phyloP scores from a whole-genome alignment of 352 stramenopile species.

The Phytopythium ostracodes region DNA sequence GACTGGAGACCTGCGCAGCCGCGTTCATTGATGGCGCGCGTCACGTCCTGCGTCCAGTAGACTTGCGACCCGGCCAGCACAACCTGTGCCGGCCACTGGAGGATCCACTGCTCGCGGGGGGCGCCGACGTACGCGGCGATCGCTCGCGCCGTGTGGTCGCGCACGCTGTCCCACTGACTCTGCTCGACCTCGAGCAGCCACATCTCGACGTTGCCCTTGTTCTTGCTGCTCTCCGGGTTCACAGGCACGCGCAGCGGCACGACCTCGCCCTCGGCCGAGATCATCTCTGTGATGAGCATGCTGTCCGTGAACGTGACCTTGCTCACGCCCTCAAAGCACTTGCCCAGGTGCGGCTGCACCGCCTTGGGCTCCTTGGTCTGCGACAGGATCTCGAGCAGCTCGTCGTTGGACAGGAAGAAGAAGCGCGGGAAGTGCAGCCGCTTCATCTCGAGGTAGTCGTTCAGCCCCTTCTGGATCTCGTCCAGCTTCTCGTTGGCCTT shows the following conservation, averaged over 20 bases:
- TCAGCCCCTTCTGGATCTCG: conserved; percentile 93
- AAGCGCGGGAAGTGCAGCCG: conserved; percentile 91
- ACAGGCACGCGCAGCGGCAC: conserved; percentile 82
- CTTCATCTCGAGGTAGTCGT: conserved; percentile 94
- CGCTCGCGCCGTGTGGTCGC: conserved; percentile 87
- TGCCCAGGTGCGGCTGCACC: conserved; percentile 89
- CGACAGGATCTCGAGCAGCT: conserved; percentile 91
- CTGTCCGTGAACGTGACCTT: conserved; percentile 89
- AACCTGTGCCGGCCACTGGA: conserved; percentile 93
- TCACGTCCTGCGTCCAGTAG: conserved; percentile 94
- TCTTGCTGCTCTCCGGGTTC: conserved; percentile 88
- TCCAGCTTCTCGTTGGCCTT: conserved; percentile 93
- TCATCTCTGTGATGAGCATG: conserved; percentile 91
- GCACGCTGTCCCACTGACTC: conserved; percentile 90
- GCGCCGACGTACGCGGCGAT: conserved; percentile 83
- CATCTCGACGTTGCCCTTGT: conserved; percentile 95
- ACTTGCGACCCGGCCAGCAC: conserved; percentile 91
- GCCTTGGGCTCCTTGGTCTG: conserved; percentile 93
- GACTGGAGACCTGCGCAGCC: conserved; percentile 66
- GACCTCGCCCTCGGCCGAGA: conserved; percentile 89
- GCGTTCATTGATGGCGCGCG: conserved; percentile 70
- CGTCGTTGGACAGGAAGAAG: conserved; percentile 94
- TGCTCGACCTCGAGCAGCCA: conserved; percentile 92
- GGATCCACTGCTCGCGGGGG: conserved; percentile 85
- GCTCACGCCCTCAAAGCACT: conserved; percentile 90